Conservation (phyloP, 495 filamentous ascomycete genomes). For the Aspergillus egyptiacus region DNA sequence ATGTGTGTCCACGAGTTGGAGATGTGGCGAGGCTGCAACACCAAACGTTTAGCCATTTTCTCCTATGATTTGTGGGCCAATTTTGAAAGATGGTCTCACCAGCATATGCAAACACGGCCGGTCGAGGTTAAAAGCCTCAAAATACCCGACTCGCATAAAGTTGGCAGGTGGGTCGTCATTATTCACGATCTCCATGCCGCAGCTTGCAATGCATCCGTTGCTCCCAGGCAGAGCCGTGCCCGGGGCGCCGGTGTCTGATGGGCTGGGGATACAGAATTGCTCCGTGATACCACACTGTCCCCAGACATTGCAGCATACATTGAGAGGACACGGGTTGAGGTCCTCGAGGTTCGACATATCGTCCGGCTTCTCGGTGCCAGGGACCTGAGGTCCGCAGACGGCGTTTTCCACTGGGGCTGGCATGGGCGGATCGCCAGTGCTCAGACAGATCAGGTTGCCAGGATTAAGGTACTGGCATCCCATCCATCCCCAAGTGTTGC, state of each 20-base stretch:
- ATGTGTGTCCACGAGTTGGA: not conserved
- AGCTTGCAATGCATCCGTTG: conserved; percentile 45
- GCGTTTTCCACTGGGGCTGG: conserved; percentile 30
- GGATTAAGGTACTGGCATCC: conserved; percentile 32
- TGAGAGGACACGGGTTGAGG: conserved; percentile 24
- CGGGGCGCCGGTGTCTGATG: conserved; percentile 24
- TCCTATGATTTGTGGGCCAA: not conserved
- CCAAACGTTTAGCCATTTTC: not conserved
- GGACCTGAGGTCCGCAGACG: conserved; percentile 41
- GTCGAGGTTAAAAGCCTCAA: conserved; percentile 13
- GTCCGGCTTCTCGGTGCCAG: conserved; percentile 23
- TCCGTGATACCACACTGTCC: conserved; percentile 27
- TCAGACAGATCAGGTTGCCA: conserved; percentile 38
- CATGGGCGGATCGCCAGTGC: conserved; percentile 38
- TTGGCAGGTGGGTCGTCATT: conserved; percentile 11
- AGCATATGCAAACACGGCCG: not conserved
- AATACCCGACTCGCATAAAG: conserved; percentile 12
- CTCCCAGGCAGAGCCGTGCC: conserved; percentile 27
- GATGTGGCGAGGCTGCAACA: not conserved
- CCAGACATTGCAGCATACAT: conserved; percentile 30
- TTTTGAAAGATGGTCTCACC: not conserved
- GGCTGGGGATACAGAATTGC: conserved; percentile 39
- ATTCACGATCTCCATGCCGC: conserved; percentile 37
- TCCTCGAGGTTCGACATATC: conserved; percentile 11
- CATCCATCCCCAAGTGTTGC: conserved; percentile 42